These are phyloP conservation scores for Penicillium sp. DNA, from an alignment of 2,329 filamentous ascomycete species.

Conservation along the genomic window DNA sequence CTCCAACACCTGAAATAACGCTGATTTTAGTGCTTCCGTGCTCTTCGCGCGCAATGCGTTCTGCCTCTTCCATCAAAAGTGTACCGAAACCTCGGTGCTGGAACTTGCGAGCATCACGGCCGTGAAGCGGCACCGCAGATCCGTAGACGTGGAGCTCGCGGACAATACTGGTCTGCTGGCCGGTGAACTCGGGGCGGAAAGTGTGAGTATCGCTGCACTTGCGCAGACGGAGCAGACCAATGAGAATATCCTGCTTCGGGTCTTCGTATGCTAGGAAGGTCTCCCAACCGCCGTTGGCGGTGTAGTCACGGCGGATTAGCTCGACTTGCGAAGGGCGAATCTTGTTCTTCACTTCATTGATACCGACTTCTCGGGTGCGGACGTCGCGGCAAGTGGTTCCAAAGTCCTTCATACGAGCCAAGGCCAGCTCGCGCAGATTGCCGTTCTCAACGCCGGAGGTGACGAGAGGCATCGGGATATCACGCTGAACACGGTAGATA, in stretches of 20 bases:
- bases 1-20: constrained; percentile 96
- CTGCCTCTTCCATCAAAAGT: constrained; percentile 94
- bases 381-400: constrained; percentile 96
- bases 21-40: constrained; percentile 92
- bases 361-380: constrained; percentile 90
- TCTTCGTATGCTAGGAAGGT: constrained; percentile 98
- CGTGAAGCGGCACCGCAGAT: constrained; percentile 94
- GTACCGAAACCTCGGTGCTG: constrained; percentile 98
- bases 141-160: constrained; percentile 96
- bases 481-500: constrained; percentile 96
- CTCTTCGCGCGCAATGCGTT: constrained; percentile 89
- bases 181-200: constrained; percentile 80
- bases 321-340: constrained; percentile 95
- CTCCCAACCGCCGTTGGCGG: constrained; percentile 95
- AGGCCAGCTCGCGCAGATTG: constrained; percentile 85
- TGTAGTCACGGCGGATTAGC: constrained; percentile 88
- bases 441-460: constrained; percentile 98
- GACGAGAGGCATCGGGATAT: constrained; percentile 99
- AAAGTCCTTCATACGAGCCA: constrained; percentile 99
- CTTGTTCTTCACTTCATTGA: constrained; percentile 99
- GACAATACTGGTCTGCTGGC: constrained; percentile 86
- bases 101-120: constrained; percentile 91
- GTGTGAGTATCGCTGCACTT: constrained; percentile 92
- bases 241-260: constrained; percentile 95
- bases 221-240: constrained; percentile 80